phyloP scores from a whole-genome alignment of 2,329 filamentous ascomycete species.

The Ophiosphaerella korrae region DNA sequence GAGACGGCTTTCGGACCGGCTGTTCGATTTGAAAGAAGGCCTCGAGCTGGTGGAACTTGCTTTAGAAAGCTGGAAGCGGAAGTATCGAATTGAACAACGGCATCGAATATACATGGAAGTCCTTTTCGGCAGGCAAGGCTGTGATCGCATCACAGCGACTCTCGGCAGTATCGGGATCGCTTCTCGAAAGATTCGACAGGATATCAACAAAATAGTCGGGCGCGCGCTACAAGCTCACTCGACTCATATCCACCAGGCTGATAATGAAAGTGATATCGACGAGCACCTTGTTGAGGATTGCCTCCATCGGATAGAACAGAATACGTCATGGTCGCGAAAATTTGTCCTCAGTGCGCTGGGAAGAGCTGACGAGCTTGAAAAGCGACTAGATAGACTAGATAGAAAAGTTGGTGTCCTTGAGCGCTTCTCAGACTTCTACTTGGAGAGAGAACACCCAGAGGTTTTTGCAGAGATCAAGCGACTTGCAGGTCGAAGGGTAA shows the following conservation, averaged over 20 bases:
- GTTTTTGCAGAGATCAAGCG: slow-evolving; percentile 27
- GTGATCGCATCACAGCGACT: slow-evolving; percentile 19
- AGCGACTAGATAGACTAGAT: slow-evolving; percentile 21
- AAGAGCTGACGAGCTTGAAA: slow-evolving; percentile 24
- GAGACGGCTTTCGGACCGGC: slow-evolving; percentile 23
- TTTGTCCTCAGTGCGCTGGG: slow-evolving; percentile 25
- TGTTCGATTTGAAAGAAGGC: slow-evolving; percentile 30
- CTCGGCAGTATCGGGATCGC: slow-evolving; percentile 20
- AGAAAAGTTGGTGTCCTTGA: slow-evolving; percentile 28
- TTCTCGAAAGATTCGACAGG: slow-evolving; percentile 12
- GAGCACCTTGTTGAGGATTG: slow-evolving; percentile 24
- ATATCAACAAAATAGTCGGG: slow-evolving; percentile 24
- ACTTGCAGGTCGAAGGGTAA: slow-evolving; percentile 25
- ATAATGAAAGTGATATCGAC: slow-evolving; percentile 5
- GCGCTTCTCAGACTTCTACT: slow-evolving; percentile 25
- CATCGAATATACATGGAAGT: slow-evolving; percentile 27
- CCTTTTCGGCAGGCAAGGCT: slow-evolving; percentile 28
- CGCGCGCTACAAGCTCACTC: slow-evolving; percentile 18
- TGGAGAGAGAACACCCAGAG: slow-evolving; percentile 32
- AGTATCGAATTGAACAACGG: slow-evolving; percentile 26
- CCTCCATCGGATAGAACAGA: slow-evolving; percentile 20
- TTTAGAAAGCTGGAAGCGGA: slow-evolving; percentile 30
- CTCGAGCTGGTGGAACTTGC: slow-evolving; percentile 23
- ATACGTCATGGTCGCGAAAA: slow-evolving; percentile 25
- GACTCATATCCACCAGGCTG: slow-evolving; percentile 1